A percentile compares a stretch with the other conserved stretches of the same genome.
These are phyloP conservation scores for Rutidosis leptorrhynchoides DNA, from an alignment of 129 eudicot species.

Conservation along the genomic window DNA sequence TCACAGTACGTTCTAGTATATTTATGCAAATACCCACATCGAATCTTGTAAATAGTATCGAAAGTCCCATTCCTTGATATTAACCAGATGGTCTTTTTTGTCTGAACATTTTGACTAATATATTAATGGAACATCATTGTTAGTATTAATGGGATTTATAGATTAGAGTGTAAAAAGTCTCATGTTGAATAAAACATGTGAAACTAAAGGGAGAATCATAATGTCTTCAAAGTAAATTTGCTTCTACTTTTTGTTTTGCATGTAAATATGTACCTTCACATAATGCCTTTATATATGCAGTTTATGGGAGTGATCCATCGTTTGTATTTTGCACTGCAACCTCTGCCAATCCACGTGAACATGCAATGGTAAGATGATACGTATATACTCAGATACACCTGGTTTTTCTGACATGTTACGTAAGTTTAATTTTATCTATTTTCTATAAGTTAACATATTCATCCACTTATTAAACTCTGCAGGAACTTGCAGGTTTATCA, in stretches of 20 bases:
- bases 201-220: not conserved
- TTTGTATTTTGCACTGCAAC: conserved; percentile 93
- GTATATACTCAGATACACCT: conserved; percentile 12
- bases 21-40: not conserved
- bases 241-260: conserved; percentile 1
- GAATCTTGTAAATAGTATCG: too few relatives aligned
- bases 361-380: conserved; percentile 65
- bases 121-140: not conserved
- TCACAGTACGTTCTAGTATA: conserved; percentile 51
- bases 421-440: not conserved
- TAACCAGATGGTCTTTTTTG: too few relatives aligned
- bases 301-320: conserved; percentile 84
- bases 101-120: not conserved
- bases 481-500: conserved; percentile 72
- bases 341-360: conserved; percentile 84
- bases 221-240: not conserved
- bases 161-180: not conserved
- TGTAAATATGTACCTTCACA: conserved; percentile 8
- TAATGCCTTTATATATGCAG: conserved; percentile 46
- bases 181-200: not conserved
- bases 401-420: not conserved
- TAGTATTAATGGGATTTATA: not conserved
- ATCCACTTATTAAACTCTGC: not conserved
- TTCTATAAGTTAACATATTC: not conserved
- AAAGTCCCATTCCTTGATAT: too few relatives aligned